phyloP scores from a whole-genome alignment of 2,329 filamentous ascomycete genomes.

The Chaetomium sp. region DNA sequence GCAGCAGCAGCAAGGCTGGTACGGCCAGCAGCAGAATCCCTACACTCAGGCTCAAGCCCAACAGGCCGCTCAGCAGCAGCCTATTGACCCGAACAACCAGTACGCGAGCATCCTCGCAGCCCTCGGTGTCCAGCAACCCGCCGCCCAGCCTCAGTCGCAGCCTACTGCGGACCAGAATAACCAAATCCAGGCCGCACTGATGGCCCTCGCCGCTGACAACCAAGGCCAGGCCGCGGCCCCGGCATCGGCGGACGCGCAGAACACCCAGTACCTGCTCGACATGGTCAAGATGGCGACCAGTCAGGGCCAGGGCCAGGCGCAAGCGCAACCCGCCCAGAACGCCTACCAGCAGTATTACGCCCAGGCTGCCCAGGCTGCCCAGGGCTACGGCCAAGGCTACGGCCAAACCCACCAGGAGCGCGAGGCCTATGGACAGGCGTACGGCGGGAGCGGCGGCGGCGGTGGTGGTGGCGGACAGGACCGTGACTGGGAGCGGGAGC shows the following conservation, averaged over 20 bases:
- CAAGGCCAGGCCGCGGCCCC: constrained; percentile 18
- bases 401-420: constrained; percentile 23
- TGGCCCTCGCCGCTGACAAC: constrained; percentile 24
- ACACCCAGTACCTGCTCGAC: constrained; percentile 29
- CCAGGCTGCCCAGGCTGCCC: constrained; percentile 24
- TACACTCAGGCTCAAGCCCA: constrained; percentile 35
- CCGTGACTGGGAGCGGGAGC: constrained; percentile 29
- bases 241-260: constrained; percentile 21
- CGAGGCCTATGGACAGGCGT: constrained; percentile 19
- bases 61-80: constrained; percentile 28
- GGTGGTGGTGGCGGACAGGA: constrained; percentile 9
- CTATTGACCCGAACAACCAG: constrained; percentile 25
- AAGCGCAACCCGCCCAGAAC: constrained; percentile 15
- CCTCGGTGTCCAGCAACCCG: constrained; percentile 27
- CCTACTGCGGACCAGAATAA: constrained; percentile 21
- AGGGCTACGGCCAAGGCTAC: constrained; percentile 35
- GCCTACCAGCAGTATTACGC: constrained; percentile 24
- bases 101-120: constrained; percentile 30
- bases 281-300: constrained; percentile 27
- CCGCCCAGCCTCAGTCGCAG: constrained; percentile 23
- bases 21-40: constrained; percentile 36
- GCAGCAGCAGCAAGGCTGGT: constrained; percentile 35
- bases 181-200: constrained; percentile 30
- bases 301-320: constrained; percentile 17
- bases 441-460: constrained; percentile 21